Evolutionary conservation across 805 yeast genomes (phyloP), one percentile per base, ranked within the genome.

Genomic region (Cyberlindnera subsufficiens): DNA sequence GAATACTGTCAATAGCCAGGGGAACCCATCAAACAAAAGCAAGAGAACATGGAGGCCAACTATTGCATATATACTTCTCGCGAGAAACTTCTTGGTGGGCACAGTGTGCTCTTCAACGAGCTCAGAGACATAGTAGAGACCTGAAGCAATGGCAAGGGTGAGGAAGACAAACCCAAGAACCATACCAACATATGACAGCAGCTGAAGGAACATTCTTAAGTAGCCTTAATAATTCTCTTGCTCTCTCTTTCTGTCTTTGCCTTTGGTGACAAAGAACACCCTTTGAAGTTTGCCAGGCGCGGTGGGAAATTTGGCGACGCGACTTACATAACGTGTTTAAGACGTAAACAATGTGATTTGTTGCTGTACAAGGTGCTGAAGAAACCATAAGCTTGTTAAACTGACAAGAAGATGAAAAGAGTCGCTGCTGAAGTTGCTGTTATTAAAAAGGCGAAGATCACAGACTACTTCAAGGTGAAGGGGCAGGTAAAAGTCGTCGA

Each of bases 31-130:
- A 49, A 86, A 66, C 4, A 88, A 31, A 67, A 77, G 69, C 18
- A 93, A 69, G 16, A 85, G 67, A 2, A 78, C 60, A 40, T 79
- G 75, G 0, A 74, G 51, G 0, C 47, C 71, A 9, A 85, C 74
- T n/a, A 87, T 77, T 2, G 67, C 66, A 58, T 78, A 78, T 30
- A 90, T 88, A 40, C 79, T 60, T 49, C 80, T 71, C 36, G 69
- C 71, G 32, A 93, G 68, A 42, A 88, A 70, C 44, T 87, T 66
- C 54, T 78, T 83, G 10, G 98, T 86, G 38, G 89, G 79, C 49
- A 86, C 93, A 0, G 95, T 76, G 61, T 93, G 91, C 56, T 90
- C 97, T 60, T 93, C 99, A 14, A 93, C 95, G 29, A 89, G 66
- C 60, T 93, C 99, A 8, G 96, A 86, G 32, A 91, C 70, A 55